Percentiles rank a stretch among this genome's conserved stretches.
These are phyloP conservation scores for Hibiscus tridactylites DNA, from an alignment of 345 rosid genomes.

Conservation along the genomic window DNA sequence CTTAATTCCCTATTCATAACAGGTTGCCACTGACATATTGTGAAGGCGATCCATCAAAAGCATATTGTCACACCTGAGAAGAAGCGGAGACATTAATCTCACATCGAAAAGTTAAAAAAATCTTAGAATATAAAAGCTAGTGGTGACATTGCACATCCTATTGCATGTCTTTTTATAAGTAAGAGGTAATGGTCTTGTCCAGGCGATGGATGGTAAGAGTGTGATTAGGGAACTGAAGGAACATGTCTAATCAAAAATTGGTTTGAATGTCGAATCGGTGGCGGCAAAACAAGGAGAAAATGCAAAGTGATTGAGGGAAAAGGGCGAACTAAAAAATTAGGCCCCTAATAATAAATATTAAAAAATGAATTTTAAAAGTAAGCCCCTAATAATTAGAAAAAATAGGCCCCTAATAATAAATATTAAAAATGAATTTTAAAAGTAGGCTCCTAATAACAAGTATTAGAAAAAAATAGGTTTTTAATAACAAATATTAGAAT, in stretches of 20 bases:
- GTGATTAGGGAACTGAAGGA: conserved; percentile 49
- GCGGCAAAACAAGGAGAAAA: conserved; percentile 28
- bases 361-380: no score
- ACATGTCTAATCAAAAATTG: conserved; percentile 48
- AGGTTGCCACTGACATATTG: conserved; percentile 51
- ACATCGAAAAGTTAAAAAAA: no score
- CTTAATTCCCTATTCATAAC: not conserved
- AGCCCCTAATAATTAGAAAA: no score
- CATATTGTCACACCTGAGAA: conserved; percentile 34
- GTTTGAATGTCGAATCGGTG: conserved; percentile 42
- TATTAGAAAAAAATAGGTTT: no score
- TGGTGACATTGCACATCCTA: no score
- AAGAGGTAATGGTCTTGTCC: conserved; percentile 32
- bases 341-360: no score
- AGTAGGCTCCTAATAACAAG: no score
- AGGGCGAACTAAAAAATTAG: not conserved
- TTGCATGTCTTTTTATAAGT: no score
- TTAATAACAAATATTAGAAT: no score
- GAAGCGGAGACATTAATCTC: not conserved
- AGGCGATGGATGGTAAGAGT: conserved; percentile 50
- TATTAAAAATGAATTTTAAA: no score
- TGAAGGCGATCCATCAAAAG: conserved; percentile 30
- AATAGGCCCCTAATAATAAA: no score
- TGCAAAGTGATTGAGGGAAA: conserved; percentile 33
- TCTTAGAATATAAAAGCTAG: no score